Evolutionary conservation across 108 stramenopile genomes (phyloP).

Genomic region (Cyclotella choctawhatcheeana): DNA sequence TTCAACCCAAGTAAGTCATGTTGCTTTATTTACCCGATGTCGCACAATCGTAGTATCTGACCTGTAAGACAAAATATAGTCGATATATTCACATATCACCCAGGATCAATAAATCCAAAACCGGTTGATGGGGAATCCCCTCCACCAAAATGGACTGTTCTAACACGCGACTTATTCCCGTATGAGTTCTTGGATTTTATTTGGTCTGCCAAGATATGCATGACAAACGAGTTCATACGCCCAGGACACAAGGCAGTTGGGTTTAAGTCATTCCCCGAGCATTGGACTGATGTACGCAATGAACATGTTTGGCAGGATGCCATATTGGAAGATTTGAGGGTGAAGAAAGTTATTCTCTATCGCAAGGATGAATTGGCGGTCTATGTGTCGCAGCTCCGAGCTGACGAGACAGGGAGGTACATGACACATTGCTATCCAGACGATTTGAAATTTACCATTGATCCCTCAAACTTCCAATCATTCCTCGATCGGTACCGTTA

Average conservation of each 20-base stretch:
- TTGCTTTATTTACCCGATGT: too few relatives aligned
- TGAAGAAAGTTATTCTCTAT: slow-evolving; percentile 46
- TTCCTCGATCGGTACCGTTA: slow-evolving; percentile 49
- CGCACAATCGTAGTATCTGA: too few relatives aligned
- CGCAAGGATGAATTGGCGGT: slow-evolving; percentile 43
- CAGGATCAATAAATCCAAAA: background rate
- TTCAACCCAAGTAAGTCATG: slow-evolving; percentile 59
- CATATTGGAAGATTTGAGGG: slow-evolving; percentile 41
- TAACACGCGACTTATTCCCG: slow-evolving; percentile 37
- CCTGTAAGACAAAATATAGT: too few relatives aligned
- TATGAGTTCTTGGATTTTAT: slow-evolving; percentile 29
- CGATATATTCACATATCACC: slow-evolving; percentile 52
- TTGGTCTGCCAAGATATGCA: slow-evolving; percentile 24
- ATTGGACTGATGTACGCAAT: slow-evolving; percentile 28
- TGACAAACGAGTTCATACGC: slow-evolving; percentile 3
- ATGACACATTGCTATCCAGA: slow-evolving; percentile 45
- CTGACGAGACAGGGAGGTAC: slow-evolving; percentile 41
- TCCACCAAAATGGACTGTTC: slow-evolving; percentile 30
- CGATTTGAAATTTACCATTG: slow-evolving; percentile 34
- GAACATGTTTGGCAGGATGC: slow-evolving; percentile 32
- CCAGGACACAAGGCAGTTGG: slow-evolving; percentile 46
- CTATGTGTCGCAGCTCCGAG: slow-evolving; percentile 39
- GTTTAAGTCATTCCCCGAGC: slow-evolving; percentile 56
- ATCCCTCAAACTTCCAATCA: slow-evolving; percentile 46
- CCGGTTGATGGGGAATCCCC: too few relatives aligned